phyloP scores from a whole-genome alignment of 176 grass and related monocot genomes.

The Alopecurus myosuroides region DNA sequence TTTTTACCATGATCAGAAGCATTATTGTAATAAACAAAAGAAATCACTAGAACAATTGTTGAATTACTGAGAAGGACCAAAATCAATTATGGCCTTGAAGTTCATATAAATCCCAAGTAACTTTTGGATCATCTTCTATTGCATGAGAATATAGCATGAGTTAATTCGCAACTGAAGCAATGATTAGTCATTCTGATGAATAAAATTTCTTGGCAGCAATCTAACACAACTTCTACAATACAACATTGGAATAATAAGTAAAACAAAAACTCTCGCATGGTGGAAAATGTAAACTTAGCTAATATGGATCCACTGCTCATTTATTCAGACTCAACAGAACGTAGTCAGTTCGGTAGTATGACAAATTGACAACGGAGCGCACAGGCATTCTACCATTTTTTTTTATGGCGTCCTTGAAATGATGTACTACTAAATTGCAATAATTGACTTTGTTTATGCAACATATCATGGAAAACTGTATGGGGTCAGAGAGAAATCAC shows the following conservation, averaged over 20 bases:
- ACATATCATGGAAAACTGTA: not conserved
- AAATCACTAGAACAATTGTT: conserved; percentile 7
- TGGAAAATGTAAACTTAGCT: not conserved
- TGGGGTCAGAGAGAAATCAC: not conserved
- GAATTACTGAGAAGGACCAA: not conserved
- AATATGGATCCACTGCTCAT: not conserved
- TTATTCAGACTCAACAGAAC: not conserved
- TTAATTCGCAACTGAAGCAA: not conserved
- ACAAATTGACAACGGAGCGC: not conserved
- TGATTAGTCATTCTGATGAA: not conserved
- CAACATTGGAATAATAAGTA: not conserved
- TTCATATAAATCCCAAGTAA: conserved; percentile 4
- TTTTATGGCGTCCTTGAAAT: not conserved
- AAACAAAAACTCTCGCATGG: not conserved
- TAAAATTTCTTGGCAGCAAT: conserved; percentile 1
- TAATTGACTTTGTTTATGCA: not conserved
- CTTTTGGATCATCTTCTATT: conserved; percentile 10
- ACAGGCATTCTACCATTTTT: not conserved
- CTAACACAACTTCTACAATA: not conserved
- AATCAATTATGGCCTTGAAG: not conserved
- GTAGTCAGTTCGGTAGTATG: not conserved
- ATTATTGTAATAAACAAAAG: conserved; percentile 12
- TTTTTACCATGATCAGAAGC: too few species aligned
- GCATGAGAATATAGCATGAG: not conserved
- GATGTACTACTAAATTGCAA: not conserved